Evolutionary conservation across 768 basidiomycete species (phyloP), one percentile per base, ranked within the genome.

Genomic region (Lactifluus volemus): DNA sequence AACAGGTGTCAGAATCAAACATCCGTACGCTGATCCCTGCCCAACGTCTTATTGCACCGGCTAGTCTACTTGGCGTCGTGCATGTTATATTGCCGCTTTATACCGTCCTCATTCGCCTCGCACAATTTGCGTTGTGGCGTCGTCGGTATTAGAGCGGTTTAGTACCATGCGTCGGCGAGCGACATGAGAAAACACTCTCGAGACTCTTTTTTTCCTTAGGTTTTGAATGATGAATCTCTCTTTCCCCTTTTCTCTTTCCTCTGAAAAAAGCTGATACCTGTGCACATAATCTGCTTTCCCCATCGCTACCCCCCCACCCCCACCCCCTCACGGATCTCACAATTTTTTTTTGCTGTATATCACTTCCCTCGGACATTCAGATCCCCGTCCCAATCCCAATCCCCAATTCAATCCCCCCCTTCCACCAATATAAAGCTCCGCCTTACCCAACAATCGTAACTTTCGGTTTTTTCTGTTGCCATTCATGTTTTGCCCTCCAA

Each of bases 311-410:
- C 14, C 15, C 58, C 48, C 50, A 48, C n/a, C 47, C 34, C 49
- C 45, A 15, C 36, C 36, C 42, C 54, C 54, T 39, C 56, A 62
- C 19, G 61, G 52, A 62, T 58, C 61, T 19, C 56, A 58, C 55
- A 49, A 53, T 53, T 58, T 55, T 49, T 62, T 62, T 54, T 62
- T 62, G 56, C 56, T 62, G 61, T 58, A 62, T 62, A 58, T 62
- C 56, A 60, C 39, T 55, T 60, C 21, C 30, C 42, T 49, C 39
- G 45, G 59, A 53, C 52, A 32, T 17, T 32, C 45, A 54, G 34
- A 47, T 29, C 19, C 49, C 49, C 29, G 15, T 42, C 11, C 36
- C 56, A 49, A 49, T 57, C 42, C 30, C 14, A n/a, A 38, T 48
- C 38, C 30, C 30, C 5, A 34, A 6, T 9, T 9, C 32, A 60